Conservation (phyloP, 345 rosid genomes). For the Alliaria petiolata region DNA sequence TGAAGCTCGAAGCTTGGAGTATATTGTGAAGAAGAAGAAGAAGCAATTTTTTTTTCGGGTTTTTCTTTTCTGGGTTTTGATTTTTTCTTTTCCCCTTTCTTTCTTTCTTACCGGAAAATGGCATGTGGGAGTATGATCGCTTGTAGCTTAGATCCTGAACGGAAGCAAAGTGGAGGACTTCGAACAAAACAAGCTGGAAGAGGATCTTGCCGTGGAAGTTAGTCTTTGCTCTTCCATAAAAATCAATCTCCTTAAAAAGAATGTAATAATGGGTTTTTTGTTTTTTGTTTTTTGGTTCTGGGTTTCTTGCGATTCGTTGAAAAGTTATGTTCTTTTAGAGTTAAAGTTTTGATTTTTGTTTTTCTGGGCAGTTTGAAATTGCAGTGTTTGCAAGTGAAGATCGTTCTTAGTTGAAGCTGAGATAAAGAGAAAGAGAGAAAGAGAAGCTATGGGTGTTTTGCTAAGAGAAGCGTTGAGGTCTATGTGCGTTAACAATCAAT, state of each 20-base stretch:
- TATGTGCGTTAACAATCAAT: conserved; percentile 63
- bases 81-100: neutral
- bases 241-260: conserved; percentile 17
- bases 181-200: conserved; percentile 95
- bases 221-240: conserved; percentile 37
- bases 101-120: conserved; percentile 36
- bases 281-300: too few relatives aligned
- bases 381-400: conserved; percentile 23
- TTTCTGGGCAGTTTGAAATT: conserved; percentile 18
- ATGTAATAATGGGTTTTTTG: conserved; percentile 29
- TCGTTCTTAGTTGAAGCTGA: conserved; percentile 11
- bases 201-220: conserved; percentile 99
- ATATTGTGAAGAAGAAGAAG: conserved; percentile 30
- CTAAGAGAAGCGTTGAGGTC: conserved; percentile 76
- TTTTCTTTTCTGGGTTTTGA: neutral
- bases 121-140: conserved; percentile 59
- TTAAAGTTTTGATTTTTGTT: conserved; percentile 6
- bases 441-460: conserved; percentile 59
- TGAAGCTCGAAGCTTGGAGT: conserved; percentile 48
- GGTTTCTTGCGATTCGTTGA: neutral
- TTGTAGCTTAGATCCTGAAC: conserved; percentile 84
- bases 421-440: neutral
- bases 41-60: neutral
- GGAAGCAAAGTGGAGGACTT: conserved; percentile 92
- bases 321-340: neutral